Base-by-base conservation (phyloP, 352 stramenopile species). In the Phytopythium cucurbitacearum region DNA sequence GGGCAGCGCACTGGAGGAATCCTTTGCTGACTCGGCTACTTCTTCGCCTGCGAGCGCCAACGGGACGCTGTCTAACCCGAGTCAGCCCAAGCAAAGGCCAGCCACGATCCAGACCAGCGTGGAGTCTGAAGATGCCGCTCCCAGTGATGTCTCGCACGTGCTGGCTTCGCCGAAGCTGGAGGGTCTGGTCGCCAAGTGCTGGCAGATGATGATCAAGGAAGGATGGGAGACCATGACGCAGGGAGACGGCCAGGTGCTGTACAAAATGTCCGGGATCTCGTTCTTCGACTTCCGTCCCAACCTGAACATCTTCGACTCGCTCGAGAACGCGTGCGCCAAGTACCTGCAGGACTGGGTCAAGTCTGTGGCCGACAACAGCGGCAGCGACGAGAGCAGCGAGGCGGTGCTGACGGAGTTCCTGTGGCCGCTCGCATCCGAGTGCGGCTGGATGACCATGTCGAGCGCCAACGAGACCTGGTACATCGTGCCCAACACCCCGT, bases 221-320 rank as follows among this genome's bases (percentile, higher is more conserved):
- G 82, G 77, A 4, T 92, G 82, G 82, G 66, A 82, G 45, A 79
- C 66, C 6, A 76, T 92, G 55, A 71, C 51, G 13, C 76, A 86
- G 47, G 62, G 53, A 6, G 53, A 85, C 47, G 76, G 80, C 9
- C 44, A 69, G 16, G 56, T 79, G 43, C 51, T 87, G n/a, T 91
- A 85, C 67, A 83, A 74, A 35, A 87, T 85, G 67, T 82, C 85
- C 1, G 76, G 66, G 39, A 71, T 75, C 2, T 70, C 60, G 48
- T 94, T 92, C 56, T 79, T 85, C 32, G 69, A 87, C 35, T 80
- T 91, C 37, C 56, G 68, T 3, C 82, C 83, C 6, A 87, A 89
- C 46, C 69, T 85, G 45, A 92, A 79, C 33, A 69, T 94, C n/a
- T 91, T 93, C 21, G 76, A 91, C 48, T 71, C 70, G n/a, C 61